Base-by-base conservation (phyloP, 352 stramenopile genomes). In the Thalassiosira gravida region DNA sequence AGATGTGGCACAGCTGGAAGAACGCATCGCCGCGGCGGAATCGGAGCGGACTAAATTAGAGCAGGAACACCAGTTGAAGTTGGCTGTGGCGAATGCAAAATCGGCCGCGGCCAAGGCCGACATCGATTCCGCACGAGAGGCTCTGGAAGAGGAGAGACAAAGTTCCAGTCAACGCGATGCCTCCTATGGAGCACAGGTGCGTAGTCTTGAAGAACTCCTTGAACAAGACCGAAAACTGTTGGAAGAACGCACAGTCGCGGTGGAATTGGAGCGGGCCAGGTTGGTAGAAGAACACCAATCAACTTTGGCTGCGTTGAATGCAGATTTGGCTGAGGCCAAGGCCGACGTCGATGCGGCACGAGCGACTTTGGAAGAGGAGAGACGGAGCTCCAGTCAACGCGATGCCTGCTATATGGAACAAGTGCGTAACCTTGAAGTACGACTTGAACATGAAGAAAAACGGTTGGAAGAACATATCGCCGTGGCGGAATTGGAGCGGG, bases 91-190 rank as follows among this genome's bases (percentile, higher is more conserved):
- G n/a, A 27, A n/a, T 5, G 20, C 25, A 46, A 35, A 63, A 11
- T 55, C 56, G 65, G 65, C 29, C 50, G 65, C 50, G 16, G 65
- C 65, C 29, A 73, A 42, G 46, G 27, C 24, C 63, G 44, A 69
- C 55, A 24, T 50, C 3, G 24, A 64, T 50, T 20, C 13, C n/a
- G n/a, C n/a, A n/a, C n/a, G n/a, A n/a, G n/a, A n/a, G n/a, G n/a
- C n/a, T n/a, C n/a, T n/a, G n/a, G n/a, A n/a, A n/a, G n/a, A n/a
- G n/a, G n/a, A n/a, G n/a, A n/a, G n/a, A n/a, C n/a, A n/a, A n/a
- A n/a, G n/a, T n/a, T n/a, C n/a, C n/a, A n/a, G 32, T 39, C 5
- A 39, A 39, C 32, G 32, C 5, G 32, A 39, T 39, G 11, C 32
- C 32, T 39, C 32, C 32, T 11, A 39, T 11, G 32, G 5, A 5